Evolutionary conservation across 768 basidiomycete genomes (phyloP), one percentile per base, ranked within the genome.

Genomic region (Xerocomellus chrysenteron): DNA sequence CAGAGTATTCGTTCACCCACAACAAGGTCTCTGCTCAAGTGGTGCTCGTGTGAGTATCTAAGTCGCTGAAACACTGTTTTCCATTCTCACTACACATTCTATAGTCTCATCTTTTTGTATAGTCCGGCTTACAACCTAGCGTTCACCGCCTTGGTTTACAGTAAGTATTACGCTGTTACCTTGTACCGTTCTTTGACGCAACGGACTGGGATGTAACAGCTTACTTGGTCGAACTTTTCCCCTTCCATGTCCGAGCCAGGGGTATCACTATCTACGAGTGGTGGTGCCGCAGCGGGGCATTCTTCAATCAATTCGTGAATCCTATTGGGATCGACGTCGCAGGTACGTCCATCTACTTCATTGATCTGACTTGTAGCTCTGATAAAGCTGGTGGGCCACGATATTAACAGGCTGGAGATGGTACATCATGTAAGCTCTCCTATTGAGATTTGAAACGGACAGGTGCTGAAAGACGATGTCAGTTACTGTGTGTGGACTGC

Each of bases 211-310:
- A 13, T 17, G 17, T 26, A 43, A 40, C 62, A 50, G 39, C 49
- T 12, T 50, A 17, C 24, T 43, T 86, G 57, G 84, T 86, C n/a
- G 86, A 87, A 61, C 65, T 87, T 33, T 86, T 87, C 76, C 86
- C 86, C 0, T 87, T 76, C 70, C 80, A 82, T 56, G 77, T 77
- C 28, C 82, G 85, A 53, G 78, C 85, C 1, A 81, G 78, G 66
- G 86, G 86, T 37, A 79, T 87, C 50, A 72, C 84, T 4, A 64
- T 86, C 17, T 86, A 82, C 74, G 83, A 86, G 59, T 82, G 78
- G 75, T 83, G 80, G 68, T 74, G 78, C 43, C 80, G 84, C 14
- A 68, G 75, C 2, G 56, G 35, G 5, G 55, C 13, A 19, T 67
- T 67, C 42, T 10, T 61, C 24, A 37, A 6, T 16, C 52, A 55